Evolutionary conservation across 2,329 filamentous ascomycete species (phyloP).

Genomic region (Aureobasidium sp.): DNA sequence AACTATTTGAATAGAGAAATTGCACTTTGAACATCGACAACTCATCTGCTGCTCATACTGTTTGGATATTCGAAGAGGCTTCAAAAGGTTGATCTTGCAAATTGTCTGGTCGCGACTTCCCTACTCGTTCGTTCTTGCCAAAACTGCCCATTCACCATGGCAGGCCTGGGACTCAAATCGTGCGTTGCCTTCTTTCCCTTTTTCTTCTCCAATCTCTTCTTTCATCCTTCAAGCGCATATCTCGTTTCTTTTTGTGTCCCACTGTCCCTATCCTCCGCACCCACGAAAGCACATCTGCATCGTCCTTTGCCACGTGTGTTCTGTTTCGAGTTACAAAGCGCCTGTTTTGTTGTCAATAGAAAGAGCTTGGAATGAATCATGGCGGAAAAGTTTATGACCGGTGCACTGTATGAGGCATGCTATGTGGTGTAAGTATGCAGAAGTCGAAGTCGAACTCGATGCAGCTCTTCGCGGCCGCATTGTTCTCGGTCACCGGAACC

Average conservation of each 20-base stretch:
- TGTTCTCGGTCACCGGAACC: neutral
- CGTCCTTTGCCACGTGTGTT: neutral
- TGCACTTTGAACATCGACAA: neutral
- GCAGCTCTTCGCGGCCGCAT: neutral
- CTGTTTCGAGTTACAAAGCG: neutral
- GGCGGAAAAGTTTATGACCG: slow-evolving; percentile 1
- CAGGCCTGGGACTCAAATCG: slow-evolving; percentile 8
- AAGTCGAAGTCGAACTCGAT: neutral
- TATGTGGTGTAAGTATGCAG: slow-evolving; percentile 6
- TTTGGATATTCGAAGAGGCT: neutral
- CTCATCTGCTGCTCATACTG: neutral
- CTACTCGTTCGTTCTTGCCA: neutral
- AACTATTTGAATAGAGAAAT: neutral
- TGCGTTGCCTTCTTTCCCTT: neutral
- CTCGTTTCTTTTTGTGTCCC: too few relatives aligned
- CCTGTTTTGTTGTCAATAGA: neutral
- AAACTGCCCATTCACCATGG: neutral
- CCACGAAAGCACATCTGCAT: neutral
- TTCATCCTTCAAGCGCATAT: neutral
- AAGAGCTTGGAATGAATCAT: neutral
- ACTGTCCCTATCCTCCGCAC: neutral
- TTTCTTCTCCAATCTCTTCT: neutral
- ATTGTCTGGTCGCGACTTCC: slow-evolving; percentile 1
- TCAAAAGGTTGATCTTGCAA: neutral
- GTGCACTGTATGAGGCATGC: neutral